Evolutionary conservation across 345 rosid species (phyloP).

Genomic region (Populus ilicifolia): DNA sequence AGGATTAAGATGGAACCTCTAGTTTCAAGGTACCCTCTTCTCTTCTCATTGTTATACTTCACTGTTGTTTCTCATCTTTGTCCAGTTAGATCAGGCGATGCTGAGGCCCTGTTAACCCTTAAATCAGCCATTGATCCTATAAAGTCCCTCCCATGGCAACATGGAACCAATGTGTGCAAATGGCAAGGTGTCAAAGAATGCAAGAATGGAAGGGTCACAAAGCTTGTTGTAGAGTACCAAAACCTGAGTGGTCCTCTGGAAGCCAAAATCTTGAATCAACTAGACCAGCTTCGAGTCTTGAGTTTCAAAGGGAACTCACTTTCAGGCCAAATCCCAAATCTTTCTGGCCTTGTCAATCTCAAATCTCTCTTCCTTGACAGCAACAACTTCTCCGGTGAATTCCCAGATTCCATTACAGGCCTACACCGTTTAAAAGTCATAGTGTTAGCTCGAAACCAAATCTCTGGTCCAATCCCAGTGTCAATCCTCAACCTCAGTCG

Average conservation of each 20-base stretch:
- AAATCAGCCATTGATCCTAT: conserved; percentile 69
- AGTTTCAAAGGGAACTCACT: conserved; percentile 84
- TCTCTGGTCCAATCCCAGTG: conserved; percentile 62
- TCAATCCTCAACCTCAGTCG: conserved; percentile 58
- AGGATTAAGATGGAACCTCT: conserved; percentile 24
- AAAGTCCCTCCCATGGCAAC: conserved; percentile 51
- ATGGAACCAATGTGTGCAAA: conserved; percentile 47
- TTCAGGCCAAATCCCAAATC: conserved; percentile 64
- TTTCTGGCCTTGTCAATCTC: conserved; percentile 69
- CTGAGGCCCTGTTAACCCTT: conserved; percentile 57
- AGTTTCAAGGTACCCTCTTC: conserved; percentile 27
- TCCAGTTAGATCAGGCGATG: conserved; percentile 57
- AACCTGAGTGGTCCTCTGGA: conserved; percentile 66
- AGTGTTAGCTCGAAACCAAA: conserved; percentile 46
- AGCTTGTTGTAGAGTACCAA: conserved; percentile 68
- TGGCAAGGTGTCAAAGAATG: conserved; percentile 83
- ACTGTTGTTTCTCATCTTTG: conserved; percentile 29
- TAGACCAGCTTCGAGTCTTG: conserved; percentile 83
- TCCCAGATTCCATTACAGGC: conserved; percentile 59
- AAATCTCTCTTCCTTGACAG: conserved; percentile 64
- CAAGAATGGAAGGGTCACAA: conserved; percentile 67
- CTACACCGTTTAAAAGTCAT: conserved; percentile 76
- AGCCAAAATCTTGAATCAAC: conserved; percentile 41
- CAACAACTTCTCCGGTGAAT: conserved; percentile 69
- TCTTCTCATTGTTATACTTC: conserved; percentile 23